Evolutionary conservation across 805 yeast species (phyloP), one percentile per base, ranked within the genome.

Genomic region (Cyberlindnera japonica): DNA sequence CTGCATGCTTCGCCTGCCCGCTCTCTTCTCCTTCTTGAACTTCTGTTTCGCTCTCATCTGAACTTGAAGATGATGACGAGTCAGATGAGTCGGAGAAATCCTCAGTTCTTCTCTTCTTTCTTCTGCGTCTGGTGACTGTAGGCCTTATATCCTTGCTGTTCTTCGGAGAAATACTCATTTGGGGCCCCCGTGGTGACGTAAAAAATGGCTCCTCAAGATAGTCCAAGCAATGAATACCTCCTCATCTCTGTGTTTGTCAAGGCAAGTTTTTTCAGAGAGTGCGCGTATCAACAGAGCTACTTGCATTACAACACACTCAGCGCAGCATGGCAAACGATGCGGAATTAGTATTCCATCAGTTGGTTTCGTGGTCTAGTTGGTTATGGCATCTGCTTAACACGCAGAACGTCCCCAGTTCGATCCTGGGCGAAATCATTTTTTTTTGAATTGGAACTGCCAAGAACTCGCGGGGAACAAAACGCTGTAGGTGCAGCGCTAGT

Each of bases 341-440:
- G 26, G 29, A 20, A 12, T 13, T 25, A 9, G n/a, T 6, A 13
- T 12, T 6, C 28, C 11, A 25, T 13, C 24, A 22, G 11, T 8
- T 25, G 93, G 93, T 81, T 81, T 79, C 82, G 89, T 89, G 96
- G 96, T 89, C 96, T 89, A 89, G 96, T 89, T 71, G 96, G 96
- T 89, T 80, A 90, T 90, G 96, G 95, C 96, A 85, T 86, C 93
- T 89, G 96, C 96, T 87, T 90, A 88, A 90, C 97, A 90, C 96
- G 96, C 96, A 88, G 93, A 86, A 86, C 89, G 97, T 91, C 97
- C 96, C 97, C 96, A 89, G 97, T 91, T 91, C 97, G 96, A 91
- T 88, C 97, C 97, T 90, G 97, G 97, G 97, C 89, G 84, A 81
- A 87, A 83, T 88, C 96, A 89, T 25, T 25, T 7, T 25, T 25